Evolutionary conservation across 495 filamentous ascomycete genomes (phyloP).

Genomic region (Barbatosphaeria neglecta): DNA sequence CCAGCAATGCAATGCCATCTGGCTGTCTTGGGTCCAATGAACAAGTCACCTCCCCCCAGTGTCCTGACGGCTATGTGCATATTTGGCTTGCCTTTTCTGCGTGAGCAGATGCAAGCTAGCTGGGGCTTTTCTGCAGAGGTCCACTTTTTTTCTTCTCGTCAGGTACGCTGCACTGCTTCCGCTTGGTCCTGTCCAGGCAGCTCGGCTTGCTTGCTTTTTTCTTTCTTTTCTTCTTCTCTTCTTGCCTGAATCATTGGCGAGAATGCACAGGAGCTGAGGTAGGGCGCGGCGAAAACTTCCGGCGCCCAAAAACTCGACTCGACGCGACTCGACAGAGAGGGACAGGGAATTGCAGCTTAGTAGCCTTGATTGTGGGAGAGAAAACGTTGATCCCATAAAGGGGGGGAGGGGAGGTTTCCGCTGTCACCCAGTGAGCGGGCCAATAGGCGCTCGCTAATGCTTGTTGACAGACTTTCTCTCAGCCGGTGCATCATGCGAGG

Average conservation of each 20-base stretch:
- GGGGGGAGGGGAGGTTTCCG: not conserved
- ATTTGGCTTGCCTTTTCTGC: conserved; percentile 14
- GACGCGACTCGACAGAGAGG: not conserved
- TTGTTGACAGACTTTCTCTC: not conserved
- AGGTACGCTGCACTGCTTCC: not conserved
- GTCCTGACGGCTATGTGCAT: conserved; percentile 19
- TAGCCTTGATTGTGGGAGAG: not conserved
- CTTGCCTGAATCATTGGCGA: not conserved
- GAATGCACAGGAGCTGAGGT: not conserved
- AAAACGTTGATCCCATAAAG: not conserved
- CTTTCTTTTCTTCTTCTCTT: no score
- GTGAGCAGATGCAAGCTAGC: conserved; percentile 12
- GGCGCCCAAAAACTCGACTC: not conserved
- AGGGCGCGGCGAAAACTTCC: not conserved
- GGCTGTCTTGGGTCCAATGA: conserved; percentile 28
- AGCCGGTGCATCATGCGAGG: not conserved
- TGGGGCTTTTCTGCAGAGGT: conserved; percentile 1
- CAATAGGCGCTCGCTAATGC: not conserved
- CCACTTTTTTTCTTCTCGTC: not conserved
- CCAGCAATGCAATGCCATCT: conserved; percentile 39
- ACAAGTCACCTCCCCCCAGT: conserved; percentile 12
- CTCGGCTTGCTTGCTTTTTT: no score
- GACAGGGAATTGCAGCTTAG: not conserved
- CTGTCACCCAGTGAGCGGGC: not conserved
- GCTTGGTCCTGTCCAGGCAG: not conserved